Percentiles rank a stretch among this genome's conserved stretches.
These are phyloP conservation scores for Melanomma pulvis-pyrius DNA, from an alignment of 495 filamentous ascomycete species.

Conservation along the genomic window DNA sequence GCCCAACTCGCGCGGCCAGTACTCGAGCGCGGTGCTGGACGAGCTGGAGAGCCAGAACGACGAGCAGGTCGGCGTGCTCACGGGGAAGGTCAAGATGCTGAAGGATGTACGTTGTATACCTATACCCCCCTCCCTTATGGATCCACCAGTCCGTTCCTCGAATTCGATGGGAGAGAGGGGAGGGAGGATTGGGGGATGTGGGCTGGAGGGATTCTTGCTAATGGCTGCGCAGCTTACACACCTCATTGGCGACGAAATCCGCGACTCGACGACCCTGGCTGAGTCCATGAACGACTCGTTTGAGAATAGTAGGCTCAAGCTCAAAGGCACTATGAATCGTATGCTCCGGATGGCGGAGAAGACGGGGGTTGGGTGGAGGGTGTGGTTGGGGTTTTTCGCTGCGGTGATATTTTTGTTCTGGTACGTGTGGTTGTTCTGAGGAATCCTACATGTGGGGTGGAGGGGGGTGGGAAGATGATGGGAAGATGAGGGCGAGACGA, in stretches of 20 bases:
- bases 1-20: conserved; percentile 88
- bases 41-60: conserved; percentile 97
- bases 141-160: background rate
- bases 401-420: conserved; percentile 79
- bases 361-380: conserved; percentile 91
- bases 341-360: conserved; percentile 95
- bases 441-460: background rate
- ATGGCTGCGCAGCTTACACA: conserved; percentile 68
- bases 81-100: conserved; percentile 85
- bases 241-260: conserved; percentile 92
- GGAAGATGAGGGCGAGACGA: background rate
- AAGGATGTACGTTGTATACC: conserved; percentile 85
- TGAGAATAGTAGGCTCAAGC: conserved; percentile 74
- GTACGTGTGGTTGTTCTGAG: conserved; percentile 85
- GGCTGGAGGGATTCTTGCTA: background rate
- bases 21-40: conserved; percentile 88
- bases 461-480: background rate
- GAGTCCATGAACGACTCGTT: conserved; percentile 91
- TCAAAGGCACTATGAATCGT: conserved; percentile 91
- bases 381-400: conserved; percentile 85
- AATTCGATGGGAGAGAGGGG: background rate
- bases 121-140: conserved; percentile 45
- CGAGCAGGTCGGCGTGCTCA: conserved; percentile 82
- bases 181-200: background rate
- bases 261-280: conserved; percentile 78